phyloP scores from a whole-genome alignment of 1,139 yeast genomes.

The Pichia sp. region DNA sequence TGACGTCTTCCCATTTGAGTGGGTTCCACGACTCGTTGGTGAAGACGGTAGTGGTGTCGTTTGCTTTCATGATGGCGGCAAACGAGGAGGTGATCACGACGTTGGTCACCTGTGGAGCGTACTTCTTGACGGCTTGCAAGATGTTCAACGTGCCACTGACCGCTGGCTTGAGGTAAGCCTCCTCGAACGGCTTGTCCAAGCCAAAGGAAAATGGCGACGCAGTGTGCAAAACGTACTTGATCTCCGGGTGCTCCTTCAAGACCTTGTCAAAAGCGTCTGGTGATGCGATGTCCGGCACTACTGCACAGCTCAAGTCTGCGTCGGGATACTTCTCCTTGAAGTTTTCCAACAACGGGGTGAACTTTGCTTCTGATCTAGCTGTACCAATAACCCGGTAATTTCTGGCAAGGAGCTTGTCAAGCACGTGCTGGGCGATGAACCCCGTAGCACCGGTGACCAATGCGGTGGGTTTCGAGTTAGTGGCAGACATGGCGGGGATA shows the following conservation, averaged over 20 bases:
- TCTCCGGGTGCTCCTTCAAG: conserved; percentile 43
- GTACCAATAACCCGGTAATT: conserved; percentile 36
- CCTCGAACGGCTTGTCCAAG: conserved; percentile 20
- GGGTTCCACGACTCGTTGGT: conserved; percentile 41
- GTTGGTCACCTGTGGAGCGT: conserved; percentile 45
- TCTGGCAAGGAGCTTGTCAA: conserved; percentile 20
- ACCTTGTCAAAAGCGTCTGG: conserved; percentile 40
- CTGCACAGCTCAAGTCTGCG: conserved; percentile 31
- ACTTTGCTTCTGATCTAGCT: conserved; percentile 35
- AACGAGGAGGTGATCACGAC: conserved; percentile 55
- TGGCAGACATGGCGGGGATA: no score
- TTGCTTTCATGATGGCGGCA: conserved; percentile 39
- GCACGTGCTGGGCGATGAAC: conserved; percentile 30
- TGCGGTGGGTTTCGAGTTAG: conserved; percentile 1
- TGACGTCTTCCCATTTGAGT: conserved; percentile 36
- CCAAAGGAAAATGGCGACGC: conserved; percentile 49
- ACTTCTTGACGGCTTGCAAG: conserved; percentile 38
- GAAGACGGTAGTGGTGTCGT: conserved; percentile 11
- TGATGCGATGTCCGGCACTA: conserved; percentile 35
- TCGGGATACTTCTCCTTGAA: conserved; percentile 30
- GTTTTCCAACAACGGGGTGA: conserved; percentile 24
- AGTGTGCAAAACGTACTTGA: conserved; percentile 54
- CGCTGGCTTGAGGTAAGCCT: conserved; percentile 42
- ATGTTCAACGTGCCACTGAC: conserved; percentile 46
- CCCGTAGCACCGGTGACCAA: conserved; percentile 26